phyloP scores from a whole-genome alignment of 306 rosid genomes.

The Casuarina cunninghamiana region DNA sequence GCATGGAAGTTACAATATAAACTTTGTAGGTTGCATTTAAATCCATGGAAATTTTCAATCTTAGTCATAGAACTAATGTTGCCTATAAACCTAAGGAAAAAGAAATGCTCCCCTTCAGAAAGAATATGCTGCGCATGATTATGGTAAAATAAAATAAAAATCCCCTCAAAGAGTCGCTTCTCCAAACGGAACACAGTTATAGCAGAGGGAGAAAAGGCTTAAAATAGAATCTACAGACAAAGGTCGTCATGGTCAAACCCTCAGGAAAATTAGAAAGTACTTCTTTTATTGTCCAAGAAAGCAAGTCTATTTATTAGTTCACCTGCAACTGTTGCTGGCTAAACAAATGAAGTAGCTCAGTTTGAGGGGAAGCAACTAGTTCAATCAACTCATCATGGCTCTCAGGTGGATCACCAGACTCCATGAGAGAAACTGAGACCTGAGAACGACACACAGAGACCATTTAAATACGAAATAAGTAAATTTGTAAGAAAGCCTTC shows the following conservation, averaged over 20 bases:
- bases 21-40: neutral
- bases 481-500: neutral
- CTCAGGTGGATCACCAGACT: slow-evolving; percentile 62
- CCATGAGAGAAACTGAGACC: slow-evolving; percentile 84
- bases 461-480: slow-evolving; percentile 14
- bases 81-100: neutral
- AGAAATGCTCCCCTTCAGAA: neutral
- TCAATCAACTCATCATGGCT: slow-evolving; percentile 75
- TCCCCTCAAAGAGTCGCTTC: neutral
- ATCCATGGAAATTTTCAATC: neutral
- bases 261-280: slow-evolving; percentile 8
- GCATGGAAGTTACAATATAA: neutral
- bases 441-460: slow-evolving; percentile 31
- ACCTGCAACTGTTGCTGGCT: slow-evolving; percentile 95
- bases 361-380: slow-evolving; percentile 68
- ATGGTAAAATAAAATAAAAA: neutral
- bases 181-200: neutral
- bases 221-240: neutral
- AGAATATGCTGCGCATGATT: neutral
- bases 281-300: slow-evolving; percentile 21
- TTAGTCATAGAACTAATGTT: neutral
- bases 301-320: slow-evolving; percentile 21
- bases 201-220: slow-evolving; percentile 4
- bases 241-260: slow-evolving; percentile 7
- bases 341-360: slow-evolving; percentile 71